Base-by-base conservation (phyloP, 2,329 filamentous ascomycete genomes). In the Colletotrichum musae region DNA sequence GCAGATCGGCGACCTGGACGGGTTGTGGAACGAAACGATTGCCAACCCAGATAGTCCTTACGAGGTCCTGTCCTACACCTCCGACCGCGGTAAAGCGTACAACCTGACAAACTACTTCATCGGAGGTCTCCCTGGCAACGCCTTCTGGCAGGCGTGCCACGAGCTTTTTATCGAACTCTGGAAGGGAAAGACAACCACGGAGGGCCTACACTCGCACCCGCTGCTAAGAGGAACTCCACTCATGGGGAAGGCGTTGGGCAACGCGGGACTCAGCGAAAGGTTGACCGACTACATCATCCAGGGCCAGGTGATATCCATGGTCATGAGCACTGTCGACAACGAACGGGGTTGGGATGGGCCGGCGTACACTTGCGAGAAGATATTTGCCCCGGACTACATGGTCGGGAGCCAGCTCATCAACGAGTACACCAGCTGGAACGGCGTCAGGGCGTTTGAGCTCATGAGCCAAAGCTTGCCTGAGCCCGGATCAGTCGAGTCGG, bases 221-320 rank as follows among this genome's bases (percentile, higher is more conserved):
- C 74, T 89, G 12, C 76, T 89, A 53, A 80, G 78, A 48, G 85
- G 83, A 1, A 71, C 84, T 1, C 79, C 82, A 3, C 75, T 84
- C 59, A 79, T 82, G 74, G 70, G 80, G 71, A 58, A 77, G 70
- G 13, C 79, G 78, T 73, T 77, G 74, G 39, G 73, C 16, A 15
- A 52, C n/a, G 16, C 36, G 10, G 18, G 21, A 24, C 13, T 78
- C 13, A 79, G 80, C 45, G 79, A 75, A 62, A 78, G 84, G 71
- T 79, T 89, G 73, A 85, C 83, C 2, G 87, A 90, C 72, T 90
- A 89, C 71, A 87, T 88, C 64, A 84, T 86, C 48, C 87, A 90
- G 70, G 87, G 86, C 3, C 86, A 88, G 69, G 85, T 80, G 3
- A 81, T 88, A 70, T 82, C 80, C 6, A 77, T 86, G 76, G 86